Percentiles rank a stretch among this genome's conserved stretches.
phyloP scores from a whole-genome alignment of 495 filamentous ascomycete species.

The Evansstolkia leycettana region DNA sequence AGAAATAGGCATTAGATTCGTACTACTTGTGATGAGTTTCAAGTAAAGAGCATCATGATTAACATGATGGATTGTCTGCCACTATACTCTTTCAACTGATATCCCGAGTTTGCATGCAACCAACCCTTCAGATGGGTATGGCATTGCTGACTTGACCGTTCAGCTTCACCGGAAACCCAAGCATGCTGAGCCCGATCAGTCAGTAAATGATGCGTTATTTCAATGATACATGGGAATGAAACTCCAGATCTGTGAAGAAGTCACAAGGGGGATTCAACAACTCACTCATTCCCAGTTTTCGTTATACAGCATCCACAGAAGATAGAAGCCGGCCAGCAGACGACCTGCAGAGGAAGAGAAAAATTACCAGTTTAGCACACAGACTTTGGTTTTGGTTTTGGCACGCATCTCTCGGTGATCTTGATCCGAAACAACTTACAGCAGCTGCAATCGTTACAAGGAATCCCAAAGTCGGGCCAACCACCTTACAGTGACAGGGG shows the following conservation, averaged over 20 bases:
- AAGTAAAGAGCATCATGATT: too few species aligned
- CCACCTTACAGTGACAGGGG: slow-evolving; percentile 49
- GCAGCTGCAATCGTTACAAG: slow-evolving; percentile 34
- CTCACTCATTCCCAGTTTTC: slow-evolving; percentile 44
- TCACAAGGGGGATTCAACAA: too few species aligned
- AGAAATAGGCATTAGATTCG: too few species aligned
- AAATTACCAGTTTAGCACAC: not conserved
- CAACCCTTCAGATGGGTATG: slow-evolving; percentile 36
- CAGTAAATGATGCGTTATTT: too few species aligned
- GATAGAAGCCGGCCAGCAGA: slow-evolving; percentile 47
- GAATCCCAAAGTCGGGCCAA: slow-evolving; percentile 44
- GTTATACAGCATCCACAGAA: slow-evolving; percentile 49
- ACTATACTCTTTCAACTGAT: too few species aligned
- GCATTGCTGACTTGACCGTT: slow-evolving; percentile 40
- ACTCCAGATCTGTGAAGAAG: too few species aligned
- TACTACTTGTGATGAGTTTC: too few species aligned
- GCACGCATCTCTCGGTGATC: not conserved
- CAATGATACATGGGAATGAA: too few species aligned
- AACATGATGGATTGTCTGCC: too few species aligned
- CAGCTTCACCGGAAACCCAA: slow-evolving; percentile 42
- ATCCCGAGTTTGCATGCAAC: too few species aligned
- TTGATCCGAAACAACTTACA: slow-evolving; percentile 20
- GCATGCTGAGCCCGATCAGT: slow-evolving; percentile 26
- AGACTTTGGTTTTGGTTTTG: not conserved
- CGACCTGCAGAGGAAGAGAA: slow-evolving; percentile 20